Evolutionary conservation across 768 basidiomycete genomes (phyloP).

Genomic region (Suillus tomentosus): DNA sequence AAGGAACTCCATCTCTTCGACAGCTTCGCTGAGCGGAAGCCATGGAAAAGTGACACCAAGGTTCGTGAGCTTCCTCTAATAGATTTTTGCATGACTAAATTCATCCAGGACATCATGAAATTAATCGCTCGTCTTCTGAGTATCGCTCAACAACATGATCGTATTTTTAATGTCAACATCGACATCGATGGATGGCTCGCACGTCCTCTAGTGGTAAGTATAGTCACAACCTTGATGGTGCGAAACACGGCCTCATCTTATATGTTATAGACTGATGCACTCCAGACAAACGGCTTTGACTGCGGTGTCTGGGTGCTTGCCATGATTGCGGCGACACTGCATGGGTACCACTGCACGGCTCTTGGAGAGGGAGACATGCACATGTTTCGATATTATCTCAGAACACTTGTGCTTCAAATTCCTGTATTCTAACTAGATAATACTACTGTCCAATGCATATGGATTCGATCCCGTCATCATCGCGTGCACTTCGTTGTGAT

Average conservation of each 20-base stretch:
- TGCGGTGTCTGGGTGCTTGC: conserved; percentile 29
- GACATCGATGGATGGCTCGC: no score
- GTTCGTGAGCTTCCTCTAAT: no score
- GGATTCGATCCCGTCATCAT: neutral
- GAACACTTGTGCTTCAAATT: neutral
- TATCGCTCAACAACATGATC: no score
- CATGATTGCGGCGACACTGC: neutral
- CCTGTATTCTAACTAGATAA: conserved; percentile 1
- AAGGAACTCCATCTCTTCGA: conserved; percentile 33
- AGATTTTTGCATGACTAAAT: no score
- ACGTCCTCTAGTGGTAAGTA: neutral
- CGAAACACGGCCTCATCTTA: neutral
- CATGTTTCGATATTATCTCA: conserved; percentile 1
- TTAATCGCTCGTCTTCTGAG: neutral
- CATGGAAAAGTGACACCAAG: conserved; percentile 4
- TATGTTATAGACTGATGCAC: neutral
- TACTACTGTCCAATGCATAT: neutral
- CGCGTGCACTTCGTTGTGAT: neutral
- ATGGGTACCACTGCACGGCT: conserved; percentile 5
- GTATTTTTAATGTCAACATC: no score
- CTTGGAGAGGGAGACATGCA: conserved; percentile 8
- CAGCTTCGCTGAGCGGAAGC: conserved; percentile 24
- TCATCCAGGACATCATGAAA: conserved; percentile 1
- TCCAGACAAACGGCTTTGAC: conserved; percentile 21
- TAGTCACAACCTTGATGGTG: neutral